Conservation (phyloP, 2,329 filamentous ascomycete species). For the Fusarium irregulare region DNA sequence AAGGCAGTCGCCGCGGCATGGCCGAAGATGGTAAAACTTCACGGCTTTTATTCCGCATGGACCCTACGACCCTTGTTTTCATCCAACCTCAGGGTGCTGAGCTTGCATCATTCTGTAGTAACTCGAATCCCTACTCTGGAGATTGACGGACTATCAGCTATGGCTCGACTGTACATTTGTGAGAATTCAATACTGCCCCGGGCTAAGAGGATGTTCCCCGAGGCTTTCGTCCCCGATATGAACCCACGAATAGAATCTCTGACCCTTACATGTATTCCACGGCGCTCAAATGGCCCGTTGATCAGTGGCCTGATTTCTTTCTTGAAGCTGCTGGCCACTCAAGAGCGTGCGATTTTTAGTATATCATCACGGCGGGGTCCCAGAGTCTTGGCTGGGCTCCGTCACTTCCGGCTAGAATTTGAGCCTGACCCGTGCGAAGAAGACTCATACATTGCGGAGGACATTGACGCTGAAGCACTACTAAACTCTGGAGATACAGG, state of each 20-base stretch:
- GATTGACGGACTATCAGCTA: slow-evolving; percentile 51
- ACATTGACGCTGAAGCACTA: slow-evolving; percentile 57
- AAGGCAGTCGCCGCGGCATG: slow-evolving; percentile 33
- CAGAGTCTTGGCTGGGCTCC: slow-evolving; percentile 61
- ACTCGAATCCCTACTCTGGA: slow-evolving; percentile 64
- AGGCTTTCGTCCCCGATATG: slow-evolving; percentile 64
- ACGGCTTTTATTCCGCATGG: slow-evolving; percentile 59
- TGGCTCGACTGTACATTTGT: slow-evolving; percentile 55
- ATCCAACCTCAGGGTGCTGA: slow-evolving; percentile 63
- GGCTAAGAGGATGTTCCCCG: slow-evolving; percentile 60
- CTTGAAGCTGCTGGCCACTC: slow-evolving; percentile 58
- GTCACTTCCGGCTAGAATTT: slow-evolving; percentile 66
- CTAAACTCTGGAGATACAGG: slow-evolving; percentile 53
- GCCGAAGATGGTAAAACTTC: slow-evolving; percentile 50
- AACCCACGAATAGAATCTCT: slow-evolving; percentile 66
- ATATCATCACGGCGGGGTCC: slow-evolving; percentile 54
- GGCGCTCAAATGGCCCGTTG: slow-evolving; percentile 63
- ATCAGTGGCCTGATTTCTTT: slow-evolving; percentile 61
- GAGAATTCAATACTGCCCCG: slow-evolving; percentile 59
- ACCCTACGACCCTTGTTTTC: slow-evolving; percentile 65
- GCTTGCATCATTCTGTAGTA: slow-evolving; percentile 70
- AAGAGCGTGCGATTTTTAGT: slow-evolving; percentile 60
- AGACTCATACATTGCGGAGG: slow-evolving; percentile 47
- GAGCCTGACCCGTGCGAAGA: slow-evolving; percentile 57
- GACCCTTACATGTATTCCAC: slow-evolving; percentile 65